Base-by-base conservation (phyloP, 352 stramenopile species). In the Globisporangium yorkense region DNA sequence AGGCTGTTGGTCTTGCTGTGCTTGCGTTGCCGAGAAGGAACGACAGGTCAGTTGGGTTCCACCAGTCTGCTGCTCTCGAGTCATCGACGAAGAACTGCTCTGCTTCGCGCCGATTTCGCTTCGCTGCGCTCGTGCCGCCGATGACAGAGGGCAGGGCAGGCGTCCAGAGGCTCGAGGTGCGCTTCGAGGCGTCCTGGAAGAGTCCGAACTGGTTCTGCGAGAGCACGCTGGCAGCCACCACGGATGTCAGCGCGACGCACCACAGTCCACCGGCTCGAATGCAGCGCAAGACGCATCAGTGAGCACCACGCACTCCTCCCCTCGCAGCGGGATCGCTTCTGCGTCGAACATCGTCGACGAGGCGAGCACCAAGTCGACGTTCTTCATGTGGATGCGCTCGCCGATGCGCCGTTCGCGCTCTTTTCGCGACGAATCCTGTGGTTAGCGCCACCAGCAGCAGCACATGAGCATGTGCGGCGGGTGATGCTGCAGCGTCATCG, bases 331-430 rank as follows among this genome's bases (percentile, higher is more conserved):
- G 2, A 85, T 35, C 20, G 68, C 66, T 15, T 76, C 39, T n/a
- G 72, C 63, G 37, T 70, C 33, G 59, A 75, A 80, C 18, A 74
- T 59, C 41, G 40, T 48, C 18, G 58, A 58, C 40, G 70, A 75
- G 9, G 68, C 68, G 4, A 68, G 56, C 18, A 87, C 44, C 29
- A 88, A 60, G 2, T 64, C 66, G 31, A 80, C 54, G 48, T 84
- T 74, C 9, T 55, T 53, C 75, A 88, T 88, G 15, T 54, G 60
- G 37, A 88, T 88, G 15, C 67, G 65, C 41, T 89, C 78, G 16
- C 81, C 81, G 24, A 89, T 62, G 21, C 81, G 64, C 21, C 40
- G 5, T 51, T 52, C 18, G 51, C 61, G 16, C 13, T 59, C 37
- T 18, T 43, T 43, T 43, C 12, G 37, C 12, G 37, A 4, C 10